Base-by-base conservation (phyloP, 2,329 filamentous ascomycete genomes). In the Pseudogymnoascus sp. region DNA sequence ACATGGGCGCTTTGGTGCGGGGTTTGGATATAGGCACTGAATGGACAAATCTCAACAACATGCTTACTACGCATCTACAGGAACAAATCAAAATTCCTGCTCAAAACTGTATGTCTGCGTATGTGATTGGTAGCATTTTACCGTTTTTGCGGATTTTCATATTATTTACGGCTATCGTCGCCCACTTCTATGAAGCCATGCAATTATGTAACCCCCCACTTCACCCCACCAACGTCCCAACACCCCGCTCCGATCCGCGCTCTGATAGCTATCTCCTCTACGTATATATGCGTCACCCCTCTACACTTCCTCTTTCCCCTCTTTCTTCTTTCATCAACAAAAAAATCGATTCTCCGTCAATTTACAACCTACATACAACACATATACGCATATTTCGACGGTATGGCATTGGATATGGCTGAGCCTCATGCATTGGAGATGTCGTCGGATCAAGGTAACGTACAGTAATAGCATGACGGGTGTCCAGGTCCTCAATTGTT, bases 371-470 rank as follows among this genome's bases (percentile, higher is more conserved):
- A 3, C 4, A 42, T 53, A 44, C 33, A 47, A 3, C 23, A 42
- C 36, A 62, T 19, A 31, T 13, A n/a, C 15, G 19, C 31, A 44
- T 44, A 44, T 44, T 44, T 44, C 35, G 60, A 61, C 60, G 60
- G 60, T 61, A 61, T 61, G 60, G 60, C 60, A 61, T 38, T 38
- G 35, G 60, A 61, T 38, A 57, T 57, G 50, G 50, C 50, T 57
- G 61, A 40, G 33, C 61, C 72, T 70, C 67, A 66, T 70, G 71
- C 68, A 64, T 73, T 75, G 73, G 71, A 74, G 66, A 67, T 72
- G 74, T 75, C 69, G 68, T 68, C 69, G 69, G 72, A 75, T 77
- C 76, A 75, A 78, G 76, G 76, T 77, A 77, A 75, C 72, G 72
- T 73, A 73, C 66, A 64, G 71, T 68, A 72, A 74, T 73, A 73